Evolutionary conservation across 768 basidiomycete genomes (phyloP).

Genomic region (Mycena albidolilacea): DNA sequence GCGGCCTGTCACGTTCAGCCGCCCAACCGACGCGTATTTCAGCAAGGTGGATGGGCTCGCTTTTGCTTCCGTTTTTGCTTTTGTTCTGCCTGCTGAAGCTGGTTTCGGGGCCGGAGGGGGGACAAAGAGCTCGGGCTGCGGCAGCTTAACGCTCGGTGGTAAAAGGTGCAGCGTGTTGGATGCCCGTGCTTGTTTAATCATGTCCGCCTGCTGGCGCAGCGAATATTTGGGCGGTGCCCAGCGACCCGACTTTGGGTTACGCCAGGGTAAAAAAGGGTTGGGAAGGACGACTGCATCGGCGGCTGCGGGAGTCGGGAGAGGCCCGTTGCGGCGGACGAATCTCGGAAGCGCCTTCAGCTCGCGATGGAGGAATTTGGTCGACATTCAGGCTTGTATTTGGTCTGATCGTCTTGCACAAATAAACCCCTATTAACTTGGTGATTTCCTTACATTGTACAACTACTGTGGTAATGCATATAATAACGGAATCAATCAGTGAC

Average conservation of each 20-base stretch:
- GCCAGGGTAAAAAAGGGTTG: constrained; percentile 82
- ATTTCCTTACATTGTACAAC: too few relatives aligned
- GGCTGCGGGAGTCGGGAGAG: constrained; percentile 48
- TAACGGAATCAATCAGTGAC: too few relatives aligned
- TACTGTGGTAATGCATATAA: too few relatives aligned
- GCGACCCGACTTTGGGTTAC: constrained; percentile 70
- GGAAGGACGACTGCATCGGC: constrained; percentile 51
- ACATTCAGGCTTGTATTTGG: constrained; percentile 20
- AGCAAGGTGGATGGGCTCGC: constrained; percentile 11
- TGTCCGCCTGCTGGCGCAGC: constrained; percentile 81
- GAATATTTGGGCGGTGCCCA: constrained; percentile 84
- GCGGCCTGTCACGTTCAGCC: constrained; percentile 11
- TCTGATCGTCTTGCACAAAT: constrained; percentile 2
- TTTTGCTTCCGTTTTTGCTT: constrained; percentile 10
- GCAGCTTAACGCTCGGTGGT: constrained; percentile 78
- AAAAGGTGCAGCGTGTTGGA: constrained; percentile 70
- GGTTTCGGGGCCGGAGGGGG: constrained; percentile 22
- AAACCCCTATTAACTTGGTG: neutral
- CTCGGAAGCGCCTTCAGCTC: constrained; percentile 58
- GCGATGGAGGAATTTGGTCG: constrained; percentile 63
- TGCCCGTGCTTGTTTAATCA: constrained; percentile 79
- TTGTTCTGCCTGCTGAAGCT: constrained; percentile 15
- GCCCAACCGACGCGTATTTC: neutral
- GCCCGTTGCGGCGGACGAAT: constrained; percentile 54
- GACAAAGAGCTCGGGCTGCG: constrained; percentile 40